Percentiles rank a stretch among this genome's conserved stretches.
Evolutionary conservation across 805 yeast genomes (phyloP).

Genomic region (Teunomyces barrocoloradensis): DNA sequence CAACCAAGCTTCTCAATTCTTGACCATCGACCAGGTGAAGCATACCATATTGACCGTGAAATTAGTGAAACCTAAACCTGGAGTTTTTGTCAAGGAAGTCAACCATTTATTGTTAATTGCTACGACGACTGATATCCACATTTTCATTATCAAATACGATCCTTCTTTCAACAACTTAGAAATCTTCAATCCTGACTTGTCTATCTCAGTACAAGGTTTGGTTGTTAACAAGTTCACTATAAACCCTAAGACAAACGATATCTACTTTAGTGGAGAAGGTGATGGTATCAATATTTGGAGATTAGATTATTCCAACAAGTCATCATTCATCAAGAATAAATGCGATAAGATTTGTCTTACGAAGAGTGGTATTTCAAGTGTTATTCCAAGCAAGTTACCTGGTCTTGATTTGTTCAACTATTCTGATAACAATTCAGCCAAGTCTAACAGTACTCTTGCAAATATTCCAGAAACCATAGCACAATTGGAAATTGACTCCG

Average conservation of each 20-base stretch:
- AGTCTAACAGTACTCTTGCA: constrained; percentile 3
- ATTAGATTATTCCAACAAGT: constrained; percentile 74
- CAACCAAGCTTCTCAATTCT: constrained; percentile 52
- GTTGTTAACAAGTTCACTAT: constrained; percentile 61
- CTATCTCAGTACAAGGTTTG: constrained; percentile 76
- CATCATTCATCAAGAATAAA: constrained; percentile 82
- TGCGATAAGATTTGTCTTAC: constrained; percentile 84
- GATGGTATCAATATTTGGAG: constrained; percentile 86
- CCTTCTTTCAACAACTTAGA: constrained; percentile 48
- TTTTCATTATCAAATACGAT: constrained; percentile 67
- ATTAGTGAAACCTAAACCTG: constrained; percentile 76
- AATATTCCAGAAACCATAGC: constrained; percentile 53
- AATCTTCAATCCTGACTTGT: constrained; percentile 78
- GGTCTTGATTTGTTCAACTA: constrained; percentile 31
- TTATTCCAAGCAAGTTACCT: constrained; percentile 35
- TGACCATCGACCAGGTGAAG: constrained; percentile 77
- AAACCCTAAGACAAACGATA: constrained; percentile 65
- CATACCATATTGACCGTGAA: constrained; percentile 75
- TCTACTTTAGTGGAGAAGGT: constrained; percentile 79
- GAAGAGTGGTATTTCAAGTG: constrained; percentile 48
- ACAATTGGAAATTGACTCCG: constrained; percentile 70
- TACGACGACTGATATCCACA: constrained; percentile 74
- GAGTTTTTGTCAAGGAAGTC: constrained; percentile 76
- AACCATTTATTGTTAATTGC: constrained; percentile 71
- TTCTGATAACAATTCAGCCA: constrained; percentile 13